These are phyloP conservation scores for Piloderma croceum DNA, from an alignment of 768 basidiomycete genomes.

Conservation along the genomic window DNA sequence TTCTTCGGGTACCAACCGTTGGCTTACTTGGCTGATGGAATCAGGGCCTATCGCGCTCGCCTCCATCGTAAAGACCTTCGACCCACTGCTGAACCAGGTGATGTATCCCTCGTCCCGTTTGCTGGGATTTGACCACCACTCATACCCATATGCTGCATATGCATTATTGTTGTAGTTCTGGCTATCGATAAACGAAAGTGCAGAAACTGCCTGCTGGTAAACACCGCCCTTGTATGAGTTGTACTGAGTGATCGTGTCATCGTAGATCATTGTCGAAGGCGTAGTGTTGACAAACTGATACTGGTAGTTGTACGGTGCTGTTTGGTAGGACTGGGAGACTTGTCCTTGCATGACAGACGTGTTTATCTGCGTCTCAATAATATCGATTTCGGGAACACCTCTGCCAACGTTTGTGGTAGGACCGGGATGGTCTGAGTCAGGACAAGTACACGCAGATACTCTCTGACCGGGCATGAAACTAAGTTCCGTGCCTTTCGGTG, in stretches of 20 bases:
- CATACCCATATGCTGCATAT: conserved; percentile 67
- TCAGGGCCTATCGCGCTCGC: conserved; percentile 67
- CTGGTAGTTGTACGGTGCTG: conserved; percentile 70
- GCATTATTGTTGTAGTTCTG: conserved; percentile 48
- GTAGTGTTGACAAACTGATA: conserved; percentile 56
- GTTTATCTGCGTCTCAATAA: conserved; percentile 80
- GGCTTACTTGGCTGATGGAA: conserved; percentile 46
- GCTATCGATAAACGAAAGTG: conserved; percentile 49
- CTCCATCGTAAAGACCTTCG: conserved; percentile 67
- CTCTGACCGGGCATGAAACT: conserved; percentile 85
- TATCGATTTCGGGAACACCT: conserved; percentile 88
- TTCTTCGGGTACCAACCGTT: conserved; percentile 77
- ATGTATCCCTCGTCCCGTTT: conserved; percentile 67
- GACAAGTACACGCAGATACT: conserved; percentile 83
- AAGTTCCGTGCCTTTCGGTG: conserved; percentile 43
- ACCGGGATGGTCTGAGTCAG: conserved; percentile 83
- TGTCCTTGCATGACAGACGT: conserved; percentile 44
- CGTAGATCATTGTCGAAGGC: conserved; percentile 48
- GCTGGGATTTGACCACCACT: conserved; percentile 75
- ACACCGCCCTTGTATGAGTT: conserved; percentile 68
- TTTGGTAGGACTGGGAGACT: conserved; percentile 78
- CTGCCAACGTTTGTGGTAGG: conserved; percentile 57
- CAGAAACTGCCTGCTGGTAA: conserved; percentile 74
- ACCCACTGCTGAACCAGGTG: conserved; percentile 71
- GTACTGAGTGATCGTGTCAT: conserved; percentile 43